Conservation (phyloP, 441 rosid species). For the Syzygium malaccense region DNA sequence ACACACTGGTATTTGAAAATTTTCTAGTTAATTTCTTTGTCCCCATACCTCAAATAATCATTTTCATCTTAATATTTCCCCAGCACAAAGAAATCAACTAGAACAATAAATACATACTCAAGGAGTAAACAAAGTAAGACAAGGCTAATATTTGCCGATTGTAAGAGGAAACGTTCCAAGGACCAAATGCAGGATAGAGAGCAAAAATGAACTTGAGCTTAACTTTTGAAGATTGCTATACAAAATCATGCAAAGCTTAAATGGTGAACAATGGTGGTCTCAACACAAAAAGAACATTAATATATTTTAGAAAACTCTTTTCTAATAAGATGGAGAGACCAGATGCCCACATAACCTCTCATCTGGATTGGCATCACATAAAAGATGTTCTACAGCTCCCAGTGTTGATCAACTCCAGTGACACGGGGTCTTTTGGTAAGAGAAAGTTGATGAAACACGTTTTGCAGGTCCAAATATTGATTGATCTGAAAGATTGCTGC, state of each 20-base stretch:
- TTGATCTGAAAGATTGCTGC: not conserved
- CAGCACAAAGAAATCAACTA: not conserved
- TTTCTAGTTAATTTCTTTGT: not conserved
- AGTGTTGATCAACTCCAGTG: not conserved
- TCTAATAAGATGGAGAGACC: not conserved
- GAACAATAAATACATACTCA: not conserved
- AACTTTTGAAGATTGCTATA: not conserved
- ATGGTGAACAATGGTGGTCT: not conserved
- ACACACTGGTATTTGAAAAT: not conserved
- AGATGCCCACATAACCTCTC: not conserved
- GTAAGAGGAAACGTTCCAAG: not conserved
- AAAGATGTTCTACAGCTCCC: not conserved
- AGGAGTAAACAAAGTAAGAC: not conserved
- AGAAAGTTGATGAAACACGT: not conserved
- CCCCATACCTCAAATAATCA: not conserved
- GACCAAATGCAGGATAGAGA: not conserved
- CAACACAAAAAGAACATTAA: not conserved
- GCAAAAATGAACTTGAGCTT: not conserved
- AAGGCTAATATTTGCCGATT: not conserved
- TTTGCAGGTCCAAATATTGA: not conserved
- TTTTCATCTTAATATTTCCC: not conserved
- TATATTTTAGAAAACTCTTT: not conserved
- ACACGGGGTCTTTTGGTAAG: not conserved
- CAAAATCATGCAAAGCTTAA: not conserved
- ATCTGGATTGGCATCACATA: not conserved